Percentiles rank a stretch among this genome's conserved stretches.
phyloP scores from a whole-genome alignment of 1,284 basidiomycete species.

The Cerrena zonata region DNA sequence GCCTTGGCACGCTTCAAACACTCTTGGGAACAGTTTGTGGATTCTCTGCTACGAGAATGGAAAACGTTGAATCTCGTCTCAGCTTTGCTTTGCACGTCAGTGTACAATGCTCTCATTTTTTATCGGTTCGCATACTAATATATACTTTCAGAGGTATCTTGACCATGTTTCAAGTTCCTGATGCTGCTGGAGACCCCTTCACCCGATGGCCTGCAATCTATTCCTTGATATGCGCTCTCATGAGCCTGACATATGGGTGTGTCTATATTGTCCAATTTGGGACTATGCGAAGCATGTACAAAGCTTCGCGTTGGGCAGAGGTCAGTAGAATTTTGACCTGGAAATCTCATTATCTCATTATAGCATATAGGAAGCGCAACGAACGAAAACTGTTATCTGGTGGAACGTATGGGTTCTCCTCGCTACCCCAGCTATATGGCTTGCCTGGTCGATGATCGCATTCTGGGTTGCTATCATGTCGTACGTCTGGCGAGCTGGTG shows the following conservation, averaged over 20 bases:
- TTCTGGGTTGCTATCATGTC: slow-evolving; percentile 65
- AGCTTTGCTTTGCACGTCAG: slow-evolving; percentile 63
- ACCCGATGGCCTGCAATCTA: slow-evolving; percentile 62
- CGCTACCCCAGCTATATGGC: slow-evolving; percentile 68
- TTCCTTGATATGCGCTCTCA: slow-evolving; percentile 62
- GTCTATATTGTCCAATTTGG: slow-evolving; percentile 72
- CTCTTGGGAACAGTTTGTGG: slow-evolving; percentile 69
- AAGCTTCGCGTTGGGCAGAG: slow-evolving; percentile 72
- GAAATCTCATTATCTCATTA: slow-evolving; percentile 2
- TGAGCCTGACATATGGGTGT: slow-evolving; percentile 72
- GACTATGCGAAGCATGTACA: slow-evolving; percentile 73
- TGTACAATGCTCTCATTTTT: slow-evolving; percentile 13
- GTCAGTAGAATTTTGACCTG: slow-evolving; percentile 31
- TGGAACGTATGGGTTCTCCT: slow-evolving; percentile 81
- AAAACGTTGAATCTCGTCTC: slow-evolving; percentile 74
- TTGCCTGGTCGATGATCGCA: slow-evolving; percentile 71
- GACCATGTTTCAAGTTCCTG: slow-evolving; percentile 64
- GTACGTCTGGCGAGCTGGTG: slow-evolving; percentile 69
- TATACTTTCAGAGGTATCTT: slow-evolving; percentile 53
- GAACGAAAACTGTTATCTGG: slow-evolving; percentile 56
- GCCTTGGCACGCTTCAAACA: slow-evolving; percentile 60
- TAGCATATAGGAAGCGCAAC: slow-evolving; percentile 55
- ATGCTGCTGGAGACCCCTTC: slow-evolving; percentile 56
- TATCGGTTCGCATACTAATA: not conserved
- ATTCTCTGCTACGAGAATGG: slow-evolving; percentile 66